A percentile compares a stretch with the other conserved stretches of the same genome.
Evolutionary conservation across 164 flowering plant genomes (phyloP).

Genomic region (Vitis labrusca): DNA sequence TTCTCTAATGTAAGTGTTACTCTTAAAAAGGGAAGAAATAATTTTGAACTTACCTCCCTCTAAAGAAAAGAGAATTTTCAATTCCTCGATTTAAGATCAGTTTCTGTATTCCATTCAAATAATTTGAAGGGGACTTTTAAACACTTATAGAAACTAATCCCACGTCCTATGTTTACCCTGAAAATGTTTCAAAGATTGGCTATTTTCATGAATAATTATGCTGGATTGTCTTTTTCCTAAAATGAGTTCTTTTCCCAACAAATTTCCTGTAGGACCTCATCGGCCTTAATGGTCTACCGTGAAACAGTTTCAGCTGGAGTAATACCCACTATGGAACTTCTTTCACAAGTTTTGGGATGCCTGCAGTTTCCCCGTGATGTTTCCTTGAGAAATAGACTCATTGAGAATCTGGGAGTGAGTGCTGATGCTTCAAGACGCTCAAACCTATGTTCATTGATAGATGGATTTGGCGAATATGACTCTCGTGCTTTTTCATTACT

Average conservation of each 20-base stretch:
- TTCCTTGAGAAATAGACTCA: constrained; percentile 50
- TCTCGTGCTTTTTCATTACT: constrained; percentile 84
- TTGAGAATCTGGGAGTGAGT: constrained; percentile 61
- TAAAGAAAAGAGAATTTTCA: background rate
- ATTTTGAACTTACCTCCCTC: background rate
- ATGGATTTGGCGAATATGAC: constrained; percentile 94
- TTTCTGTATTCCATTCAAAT: background rate
- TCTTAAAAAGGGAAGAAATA: background rate
- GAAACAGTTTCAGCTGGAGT: constrained; percentile 62
- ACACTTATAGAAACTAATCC: background rate
- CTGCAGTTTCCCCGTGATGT: constrained; percentile 73
- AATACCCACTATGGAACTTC: constrained; percentile 56
- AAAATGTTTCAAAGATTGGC: background rate
- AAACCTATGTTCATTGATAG: constrained; percentile 61
- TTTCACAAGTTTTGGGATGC: constrained; percentile 83
- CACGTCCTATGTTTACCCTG: background rate
- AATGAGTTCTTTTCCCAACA: background rate
- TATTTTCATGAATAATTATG: background rate
- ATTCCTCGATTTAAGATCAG: background rate
- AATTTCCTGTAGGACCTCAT: constrained; percentile 62
- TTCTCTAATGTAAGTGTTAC: too few relatives aligned
- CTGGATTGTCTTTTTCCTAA: background rate
- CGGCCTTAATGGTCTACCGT: constrained; percentile 68
- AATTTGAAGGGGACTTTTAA: background rate
- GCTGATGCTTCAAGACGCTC: constrained; percentile 41